Conservation (phyloP, 2,329 filamentous ascomycete species). For the Botrytis squamosa region DNA sequence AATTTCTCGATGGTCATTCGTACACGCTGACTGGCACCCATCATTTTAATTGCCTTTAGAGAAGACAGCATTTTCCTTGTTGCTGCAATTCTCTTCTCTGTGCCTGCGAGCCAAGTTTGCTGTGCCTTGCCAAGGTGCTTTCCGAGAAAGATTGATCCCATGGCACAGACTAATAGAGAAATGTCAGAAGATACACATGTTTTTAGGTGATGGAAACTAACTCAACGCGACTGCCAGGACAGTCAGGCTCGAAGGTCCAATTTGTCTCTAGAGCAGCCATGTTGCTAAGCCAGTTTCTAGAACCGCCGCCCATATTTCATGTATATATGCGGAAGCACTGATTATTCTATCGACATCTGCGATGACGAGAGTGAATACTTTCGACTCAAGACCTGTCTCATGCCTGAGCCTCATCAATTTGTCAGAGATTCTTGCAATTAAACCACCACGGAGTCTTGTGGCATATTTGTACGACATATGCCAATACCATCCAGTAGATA, state of each 20-base stretch:
- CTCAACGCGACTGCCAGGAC: slow-evolving; percentile 24
- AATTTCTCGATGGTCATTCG: slow-evolving; percentile 23
- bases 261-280: slow-evolving; percentile 35
- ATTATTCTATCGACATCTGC: slow-evolving; percentile 31
- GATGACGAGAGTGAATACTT: slow-evolving; percentile 37
- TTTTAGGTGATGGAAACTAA: background rate
- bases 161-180: background rate
- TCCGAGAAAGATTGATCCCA: slow-evolving; percentile 24
- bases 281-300: slow-evolving; percentile 36
- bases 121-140: slow-evolving; percentile 32
- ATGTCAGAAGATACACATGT: background rate
- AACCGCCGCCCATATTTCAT: slow-evolving; percentile 34
- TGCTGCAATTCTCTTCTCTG: slow-evolving; percentile 35
- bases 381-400: slow-evolving; percentile 25
- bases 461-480: background rate
- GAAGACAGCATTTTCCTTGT: slow-evolving; percentile 36
- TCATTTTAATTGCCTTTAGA: slow-evolving; percentile 40
- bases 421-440: background rate
- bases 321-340: slow-evolving; percentile 35
- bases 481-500: background rate
- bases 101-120: slow-evolving; percentile 35
- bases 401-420: background rate
- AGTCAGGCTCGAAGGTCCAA: slow-evolving; percentile 30
- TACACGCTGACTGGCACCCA: slow-evolving; percentile 36
- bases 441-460: background rate